Conservation (phyloP, 805 yeast species). For the Sugiyamaella americana region DNA sequence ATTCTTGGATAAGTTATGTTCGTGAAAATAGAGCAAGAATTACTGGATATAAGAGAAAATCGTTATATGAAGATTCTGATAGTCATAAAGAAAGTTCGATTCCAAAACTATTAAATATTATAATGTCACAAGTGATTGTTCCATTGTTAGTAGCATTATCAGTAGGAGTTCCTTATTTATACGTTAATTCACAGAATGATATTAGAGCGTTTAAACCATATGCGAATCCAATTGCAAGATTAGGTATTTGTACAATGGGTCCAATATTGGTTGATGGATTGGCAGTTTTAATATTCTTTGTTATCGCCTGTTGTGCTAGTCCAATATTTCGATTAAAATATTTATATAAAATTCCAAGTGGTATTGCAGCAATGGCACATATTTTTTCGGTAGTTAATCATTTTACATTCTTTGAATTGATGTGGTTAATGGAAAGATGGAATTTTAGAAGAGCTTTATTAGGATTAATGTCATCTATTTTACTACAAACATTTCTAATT, state of each 20-base stretch:
- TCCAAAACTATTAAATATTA: conserved; percentile 63
- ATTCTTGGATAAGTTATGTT: conserved; percentile 76
- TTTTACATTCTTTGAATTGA: conserved; percentile 49
- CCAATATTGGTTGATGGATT: conserved; percentile 24
- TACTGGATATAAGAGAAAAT: conserved; percentile 82
- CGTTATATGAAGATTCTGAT: conserved; percentile 44
- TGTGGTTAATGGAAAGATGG: conserved; percentile 67
- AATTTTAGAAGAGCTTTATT: conserved; percentile 52
- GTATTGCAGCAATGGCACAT: conserved; percentile 53
- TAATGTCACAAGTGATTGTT: conserved; percentile 62
- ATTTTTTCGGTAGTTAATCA: conserved; percentile 47
- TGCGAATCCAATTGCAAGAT: conserved; percentile 48
- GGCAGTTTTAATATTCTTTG: conserved; percentile 34
- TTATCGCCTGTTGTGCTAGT: conserved; percentile 24
- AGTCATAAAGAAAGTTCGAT: conserved; percentile 44
- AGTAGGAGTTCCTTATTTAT: conserved; percentile 54
- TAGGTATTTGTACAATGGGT: conserved; percentile 35
- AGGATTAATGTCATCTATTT: conserved; percentile 52
- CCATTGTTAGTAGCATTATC: conserved; percentile 43
- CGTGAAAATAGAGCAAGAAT: conserved; percentile 78
- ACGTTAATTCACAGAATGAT: conserved; percentile 69
- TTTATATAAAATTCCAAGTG: conserved; percentile 62
- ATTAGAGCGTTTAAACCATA: conserved; percentile 40
- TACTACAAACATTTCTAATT: conserved; percentile 54
- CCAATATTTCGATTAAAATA: conserved; percentile 35